Base-by-base conservation (phyloP, 495 filamentous ascomycete species). In the Rhypophila decipiens region DNA sequence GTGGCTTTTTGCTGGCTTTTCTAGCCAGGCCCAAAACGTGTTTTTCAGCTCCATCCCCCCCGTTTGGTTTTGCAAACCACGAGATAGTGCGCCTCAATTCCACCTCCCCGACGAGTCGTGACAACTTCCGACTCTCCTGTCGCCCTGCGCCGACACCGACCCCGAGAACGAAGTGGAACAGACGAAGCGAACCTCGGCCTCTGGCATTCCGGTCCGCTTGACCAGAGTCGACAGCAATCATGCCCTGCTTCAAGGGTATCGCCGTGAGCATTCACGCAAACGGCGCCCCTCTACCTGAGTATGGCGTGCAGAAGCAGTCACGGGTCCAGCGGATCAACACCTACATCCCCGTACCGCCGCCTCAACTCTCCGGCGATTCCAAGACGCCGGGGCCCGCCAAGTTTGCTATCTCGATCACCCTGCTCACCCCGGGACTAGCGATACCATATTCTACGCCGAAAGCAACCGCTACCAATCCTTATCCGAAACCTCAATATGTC, bases 221-320 rank as follows among this genome's bases (percentile, higher is more conserved):
- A 39, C 36, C 36, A 2, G 20, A 39, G 36, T 21, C 29, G 11
- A 23, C 41, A 29, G 23, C 17, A 49, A 61, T 57, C 59, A 95
- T 95, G 90, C 90, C 90, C 72, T 96, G 90, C 81, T 96, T 95
- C 75, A 93, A 94, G 71, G 90, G 90, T 65, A 87, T 96, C 60
- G 90, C 90, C 40, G 90, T 96, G 63, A 94, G 88, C 75, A 93
- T 96, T 60, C 90, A 96, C 66, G 87, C 90, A 27, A 87, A 88
- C 48, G 84, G 87, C 58, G 86, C 87, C 51, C 87, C 93, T 22
- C 77, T 97, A 50, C 76, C 87, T 40, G 93, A 99, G 66, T 86
- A 95, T 68, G 91, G 91, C 55, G 84, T 96, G 40, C 90, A 96
- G 70, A 94, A 88, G 59, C 90, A 96, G 64, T 87, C 88, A 31